Evolutionary conservation across 257 asterid genomes (phyloP), one percentile per base, ranked within the genome.

Genomic region (Solanum appendiculatum): DNA sequence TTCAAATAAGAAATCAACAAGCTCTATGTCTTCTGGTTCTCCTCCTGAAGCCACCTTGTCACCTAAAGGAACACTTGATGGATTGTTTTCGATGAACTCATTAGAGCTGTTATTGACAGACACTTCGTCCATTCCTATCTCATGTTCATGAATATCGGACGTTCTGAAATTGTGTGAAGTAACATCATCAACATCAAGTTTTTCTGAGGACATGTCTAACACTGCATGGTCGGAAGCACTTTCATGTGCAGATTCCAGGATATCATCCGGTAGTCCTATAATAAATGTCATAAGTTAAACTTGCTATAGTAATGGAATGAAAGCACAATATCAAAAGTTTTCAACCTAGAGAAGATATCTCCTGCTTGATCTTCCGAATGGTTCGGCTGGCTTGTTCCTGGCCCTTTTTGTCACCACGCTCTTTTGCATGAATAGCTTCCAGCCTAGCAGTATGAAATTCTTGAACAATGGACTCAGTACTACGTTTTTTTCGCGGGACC

Each of bases 401-500:
- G 87, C 93, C 88, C 89, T 93, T 92, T 88, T 95, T 95, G 92
- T 97, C 98, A 39, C 94, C 93, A 85, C 92, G 90, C 88, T 92
- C 98, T 94, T 97, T 97, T 77, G 98, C 98, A 88, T 85, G 88
- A 70, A 92, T 93, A 54, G 98, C 99, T 91, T 94, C 94, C 90
- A 91, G 80, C 92, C 98, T 95, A 75, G 99, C 99, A 82, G 92
- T 91, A 88, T 91, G 93, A 92, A 93, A 97, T 84, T 97, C 98
- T 87, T 92, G 93, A 77, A 93, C 90, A 89, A 97, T 91, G 86
- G 93, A 89, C 89, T 92, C 97, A 85, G 86, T 74, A 90, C 91
- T 89, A 74, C 89, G 87, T 92, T 94, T 92, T 85, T 98, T 95
- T 89, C 91, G 89, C 88, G 46, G 78, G 36, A 83, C 95, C 99